Percentiles rank a stretch among this genome's conserved stretches.
phyloP scores from a whole-genome alignment of 1,139 yeast species.

The Maudiozyma humilis region DNA sequence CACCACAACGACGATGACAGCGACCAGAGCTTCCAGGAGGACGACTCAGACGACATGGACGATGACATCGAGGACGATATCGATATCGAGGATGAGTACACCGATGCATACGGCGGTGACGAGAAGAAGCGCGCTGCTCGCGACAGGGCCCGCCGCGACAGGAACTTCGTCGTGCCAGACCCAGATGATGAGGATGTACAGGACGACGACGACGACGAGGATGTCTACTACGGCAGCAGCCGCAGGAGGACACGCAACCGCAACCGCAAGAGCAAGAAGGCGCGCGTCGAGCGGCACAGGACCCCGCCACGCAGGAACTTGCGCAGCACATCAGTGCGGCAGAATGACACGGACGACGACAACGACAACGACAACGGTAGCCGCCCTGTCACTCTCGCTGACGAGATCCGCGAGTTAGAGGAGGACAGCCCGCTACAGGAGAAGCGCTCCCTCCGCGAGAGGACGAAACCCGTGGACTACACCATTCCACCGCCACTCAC shows the following conservation, averaged over 20 bases:
- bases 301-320: conserved; percentile 8
- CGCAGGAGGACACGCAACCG: conserved; percentile 8
- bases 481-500: conserved; percentile 79
- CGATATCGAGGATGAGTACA: conserved; percentile 23
- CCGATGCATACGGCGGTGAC: conserved; percentile 7
- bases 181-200: conserved; percentile 21
- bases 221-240: neutral
- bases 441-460: conserved; percentile 63
- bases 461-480: conserved; percentile 67
- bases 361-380: conserved; percentile 18
- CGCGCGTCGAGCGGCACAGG: neutral
- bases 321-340: conserved; percentile 13
- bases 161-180: conserved; percentile 22
- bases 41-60: conserved; percentile 21
- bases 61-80: conserved; percentile 36
- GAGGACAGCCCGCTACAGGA: conserved; percentile 34
- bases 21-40: conserved; percentile 29
- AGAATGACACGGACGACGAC: conserved; percentile 10
- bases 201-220: conserved; percentile 11
- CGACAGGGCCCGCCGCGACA: conserved; percentile 8
- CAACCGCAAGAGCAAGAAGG: conserved; percentile 6
- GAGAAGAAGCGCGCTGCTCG: conserved; percentile 9
- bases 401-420: conserved; percentile 38
- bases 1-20: conserved; percentile 17
- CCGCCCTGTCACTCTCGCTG: conserved; percentile 25